phyloP scores from a whole-genome alignment of 805 yeast genomes.

The Candida arabinofermentans region DNA sequence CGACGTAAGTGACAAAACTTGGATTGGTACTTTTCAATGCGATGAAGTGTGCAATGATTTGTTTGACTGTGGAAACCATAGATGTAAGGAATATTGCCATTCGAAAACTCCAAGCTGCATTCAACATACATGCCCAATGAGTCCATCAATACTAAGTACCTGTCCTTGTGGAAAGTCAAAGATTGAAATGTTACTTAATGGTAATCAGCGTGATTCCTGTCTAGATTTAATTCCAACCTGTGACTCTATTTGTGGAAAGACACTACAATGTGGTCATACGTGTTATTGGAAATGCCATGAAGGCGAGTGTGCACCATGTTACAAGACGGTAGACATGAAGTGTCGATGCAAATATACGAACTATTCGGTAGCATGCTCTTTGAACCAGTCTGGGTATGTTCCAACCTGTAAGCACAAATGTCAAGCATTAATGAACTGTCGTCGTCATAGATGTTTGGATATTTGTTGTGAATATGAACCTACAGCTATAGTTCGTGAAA shows the following conservation, averaged over 20 bases:
- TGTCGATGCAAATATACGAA: slow-evolving; percentile 62
- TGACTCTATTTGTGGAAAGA: slow-evolving; percentile 57
- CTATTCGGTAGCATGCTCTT: slow-evolving; percentile 62
- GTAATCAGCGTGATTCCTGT: slow-evolving; percentile 49
- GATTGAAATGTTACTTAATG: slow-evolving; percentile 33
- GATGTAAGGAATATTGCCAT: slow-evolving; percentile 49
- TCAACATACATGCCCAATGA: slow-evolving; percentile 48
- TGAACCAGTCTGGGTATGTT: slow-evolving; percentile 42
- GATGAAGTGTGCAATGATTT: slow-evolving; percentile 37
- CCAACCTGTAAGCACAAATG: slow-evolving; percentile 74
- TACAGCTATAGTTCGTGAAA: slow-evolving; percentile 50
- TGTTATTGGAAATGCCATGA: slow-evolving; percentile 72
- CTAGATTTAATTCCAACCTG: slow-evolving; percentile 81
- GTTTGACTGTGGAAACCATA: slow-evolving; percentile 64
- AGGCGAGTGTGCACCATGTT: slow-evolving; percentile 71
- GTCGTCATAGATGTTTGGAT: slow-evolving; percentile 70
- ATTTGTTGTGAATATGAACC: slow-evolving; percentile 70
- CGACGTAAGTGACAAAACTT: slow-evolving; percentile 23
- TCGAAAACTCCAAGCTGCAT: slow-evolving; percentile 31
- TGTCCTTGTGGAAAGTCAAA: slow-evolving; percentile 79
- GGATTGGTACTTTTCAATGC: slow-evolving; percentile 55
- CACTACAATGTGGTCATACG: slow-evolving; percentile 64
- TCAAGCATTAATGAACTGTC: slow-evolving; percentile 68
- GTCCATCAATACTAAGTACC: slow-evolving; percentile 54
- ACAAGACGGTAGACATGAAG: slow-evolving; percentile 41